These are phyloP conservation scores for Colletotrichum shisoi DNA, from an alignment of 2,329 filamentous ascomycete species.

Conservation along the genomic window DNA sequence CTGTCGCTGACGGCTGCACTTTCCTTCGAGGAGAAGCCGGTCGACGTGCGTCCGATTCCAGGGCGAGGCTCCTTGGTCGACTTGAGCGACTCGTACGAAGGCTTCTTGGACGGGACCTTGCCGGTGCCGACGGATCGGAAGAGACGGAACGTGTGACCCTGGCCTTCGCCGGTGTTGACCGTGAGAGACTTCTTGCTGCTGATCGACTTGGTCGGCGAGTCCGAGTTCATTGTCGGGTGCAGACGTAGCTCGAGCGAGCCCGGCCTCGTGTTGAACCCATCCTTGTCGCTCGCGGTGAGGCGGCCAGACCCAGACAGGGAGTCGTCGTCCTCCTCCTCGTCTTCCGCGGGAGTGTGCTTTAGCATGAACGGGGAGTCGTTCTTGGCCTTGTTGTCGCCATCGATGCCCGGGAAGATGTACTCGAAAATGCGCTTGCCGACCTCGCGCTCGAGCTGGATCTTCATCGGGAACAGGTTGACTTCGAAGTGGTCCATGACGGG, in stretches of 20 bases:
- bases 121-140: slow-evolving; percentile 57
- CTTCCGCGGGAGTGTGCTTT: slow-evolving; percentile 58
- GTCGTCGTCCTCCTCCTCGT: slow-evolving; percentile 59
- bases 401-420: slow-evolving; percentile 92
- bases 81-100: slow-evolving; percentile 65
- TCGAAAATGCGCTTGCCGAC: slow-evolving; percentile 93
- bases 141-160: slow-evolving; percentile 58
- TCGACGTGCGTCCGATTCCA: slow-evolving; percentile 57
- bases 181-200: slow-evolving; percentile 57
- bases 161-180: slow-evolving; percentile 56
- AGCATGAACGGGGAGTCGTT: slow-evolving; percentile 68
- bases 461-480: slow-evolving; percentile 90
- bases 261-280: slow-evolving; percentile 65
- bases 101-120: slow-evolving; percentile 60
- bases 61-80: slow-evolving; percentile 52
- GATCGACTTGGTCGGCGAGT: slow-evolving; percentile 49
- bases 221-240: slow-evolving; percentile 78
- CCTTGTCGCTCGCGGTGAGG: slow-evolving; percentile 55
- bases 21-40: slow-evolving; percentile 55
- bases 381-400: slow-evolving; percentile 60
- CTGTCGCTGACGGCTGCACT: slow-evolving; percentile 51
- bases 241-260: slow-evolving; percentile 83
- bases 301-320: slow-evolving; percentile 52
- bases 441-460: slow-evolving; percentile 91
- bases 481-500: slow-evolving; percentile 97